Base-by-base conservation (phyloP, 2,329 filamentous ascomycete species). In the Xylaria sp. region DNA sequence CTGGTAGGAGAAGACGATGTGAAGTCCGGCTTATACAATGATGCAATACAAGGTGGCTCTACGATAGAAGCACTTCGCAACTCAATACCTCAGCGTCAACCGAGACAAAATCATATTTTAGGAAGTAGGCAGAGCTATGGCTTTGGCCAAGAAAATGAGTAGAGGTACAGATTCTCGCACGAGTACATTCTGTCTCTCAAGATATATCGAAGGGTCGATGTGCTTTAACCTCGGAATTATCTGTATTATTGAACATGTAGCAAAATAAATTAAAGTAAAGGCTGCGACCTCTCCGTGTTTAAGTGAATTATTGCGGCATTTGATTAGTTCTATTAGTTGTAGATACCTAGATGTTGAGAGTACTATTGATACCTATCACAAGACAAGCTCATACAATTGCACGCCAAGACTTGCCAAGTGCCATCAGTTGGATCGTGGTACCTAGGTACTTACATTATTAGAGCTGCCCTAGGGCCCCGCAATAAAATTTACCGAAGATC, bases 61-160 rank as follows among this genome's bases (percentile, higher is more conserved):
- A 5, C 44, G n/a, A n/a, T 66, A 9, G 27, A 66, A 22, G 10
- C 61, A 20, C 62, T 58, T 29, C 31, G 38, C 33, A 70, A 62
- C 39, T 51, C 63, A 2, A 62, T 1, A n/a, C 38, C 17, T 4
- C 20, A 57, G 1, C 53, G 39, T 20, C 9, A 17, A 15, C 33
- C 15, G 1, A 51, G 17, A 29, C 61, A 51, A 5, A 65, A n/a
- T 42, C 62, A 57, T 38, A 47, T 68, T 7, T 57, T 27, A 25
- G 77, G 80, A 65, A 82, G 77, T 69, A 77, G 76, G 3, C 72
- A 71, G 60, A 79, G 67, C 67, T 84, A 83, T 61, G 81, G 81
- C 3, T 70, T 84, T 39, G 73, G 47, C 33, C 39, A 2, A 27
- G 53, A 49, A 15, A n/a, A 22, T 11, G n/a, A 11, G 33, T 22